A percentile compares a stretch with the other conserved stretches of the same genome.
phyloP scores from a whole-genome alignment of 257 asterid genomes.

The Salvia splendens region DNA sequence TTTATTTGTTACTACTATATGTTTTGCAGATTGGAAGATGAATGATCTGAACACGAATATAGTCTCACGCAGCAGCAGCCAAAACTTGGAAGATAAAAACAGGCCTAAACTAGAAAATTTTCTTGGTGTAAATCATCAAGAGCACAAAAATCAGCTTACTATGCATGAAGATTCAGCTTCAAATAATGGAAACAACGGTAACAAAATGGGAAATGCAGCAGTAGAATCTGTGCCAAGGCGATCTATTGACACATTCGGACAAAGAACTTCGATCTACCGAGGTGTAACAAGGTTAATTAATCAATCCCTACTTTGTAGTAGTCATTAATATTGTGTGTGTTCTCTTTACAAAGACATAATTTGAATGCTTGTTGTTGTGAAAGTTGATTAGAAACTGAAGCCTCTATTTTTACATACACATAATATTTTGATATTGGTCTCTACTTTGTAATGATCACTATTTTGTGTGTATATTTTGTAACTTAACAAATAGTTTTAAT shows the following conservation, averaged over 20 bases:
- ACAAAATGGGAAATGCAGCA: not conserved
- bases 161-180: slow-evolving; percentile 32
- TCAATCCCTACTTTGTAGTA: no score
- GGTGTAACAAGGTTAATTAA: slow-evolving; percentile 91
- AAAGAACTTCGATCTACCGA: slow-evolving; percentile 89
- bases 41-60: slow-evolving; percentile 27
- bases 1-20: no score
- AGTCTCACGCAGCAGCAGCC: slow-evolving; percentile 49
- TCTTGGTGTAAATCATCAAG: slow-evolving; percentile 19
- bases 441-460: no score
- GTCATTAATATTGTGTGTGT: no score
- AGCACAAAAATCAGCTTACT: slow-evolving; percentile 6
- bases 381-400: no score
- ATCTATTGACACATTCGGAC: slow-evolving; percentile 82
- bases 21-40: slow-evolving; percentile 61
- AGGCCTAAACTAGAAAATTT: slow-evolving; percentile 71
- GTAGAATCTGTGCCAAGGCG: slow-evolving; percentile 63
- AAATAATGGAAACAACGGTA: slow-evolving; percentile 40
- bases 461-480: no score
- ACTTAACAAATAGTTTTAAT: no score
- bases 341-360: no score
- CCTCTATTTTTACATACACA: no score
- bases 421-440: no score
- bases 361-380: no score
- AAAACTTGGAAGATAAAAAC: slow-evolving; percentile 38